Base-by-base conservation (phyloP, 202 grass and related monocot species). In the Digitaria exilis region DNA sequence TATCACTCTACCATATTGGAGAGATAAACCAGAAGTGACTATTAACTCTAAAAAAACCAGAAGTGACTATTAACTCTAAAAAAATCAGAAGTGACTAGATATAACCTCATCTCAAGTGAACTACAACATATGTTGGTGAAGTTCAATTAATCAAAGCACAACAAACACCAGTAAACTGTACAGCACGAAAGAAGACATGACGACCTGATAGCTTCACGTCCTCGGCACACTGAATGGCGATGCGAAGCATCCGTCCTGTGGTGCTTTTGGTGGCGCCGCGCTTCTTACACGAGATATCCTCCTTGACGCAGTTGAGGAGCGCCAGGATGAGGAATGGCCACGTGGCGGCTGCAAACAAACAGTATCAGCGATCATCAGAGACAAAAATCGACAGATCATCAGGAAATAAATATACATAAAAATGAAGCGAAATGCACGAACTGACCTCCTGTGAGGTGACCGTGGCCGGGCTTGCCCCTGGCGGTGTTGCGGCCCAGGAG, bases 231-330 rank as follows among this genome's bases (percentile, higher is more conserved):
- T 93, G 92, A 1, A 98, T 51, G 0, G 93, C 85, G 2, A 80
- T 56, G 0, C 96, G 87, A 77, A 98, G 89, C 80, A 92, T 92
- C 85, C 85, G 88, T 0, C 91, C 87, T 0, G 90, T 74, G 18
- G 89, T 44, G 42, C 78, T 79, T 73, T 91, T 98, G 48, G 82
- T 72, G 9, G 65, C 50, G 1, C 88, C 85, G 0, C 90, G 92
- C 89, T 95, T 98, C 89, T 90, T 92, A 37, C 28, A 63, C 1
- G 89, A 85, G 35, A 98, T 92, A 70, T 98, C 96, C 71, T 79
- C 77, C 63, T 77, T 69, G 60, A 86, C 84, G 52, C 93, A 92
- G 52, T 87, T 88, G 73, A 75, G 72, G 21, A 98, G 78, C 59
- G 89, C 61, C 48, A 64, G 78, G 74, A 92, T 46, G 30, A 98